phyloP scores from a whole-genome alignment of 768 basidiomycete species.

The Lactarius akahatsu region DNA sequence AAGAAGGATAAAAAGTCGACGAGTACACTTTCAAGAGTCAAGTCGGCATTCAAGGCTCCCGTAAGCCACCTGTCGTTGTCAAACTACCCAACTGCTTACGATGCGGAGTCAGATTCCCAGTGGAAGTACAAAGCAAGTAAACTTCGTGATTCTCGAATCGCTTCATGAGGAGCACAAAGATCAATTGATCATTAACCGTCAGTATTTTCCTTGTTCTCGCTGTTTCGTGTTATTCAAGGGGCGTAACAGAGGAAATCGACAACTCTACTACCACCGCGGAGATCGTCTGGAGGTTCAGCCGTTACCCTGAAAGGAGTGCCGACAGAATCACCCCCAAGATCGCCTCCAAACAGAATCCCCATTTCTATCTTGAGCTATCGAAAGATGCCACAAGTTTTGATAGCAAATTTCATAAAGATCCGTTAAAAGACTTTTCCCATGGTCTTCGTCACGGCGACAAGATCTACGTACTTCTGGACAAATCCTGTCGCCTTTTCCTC shows the following conservation, averaged over 20 bases:
- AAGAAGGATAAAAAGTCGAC: too few species aligned
- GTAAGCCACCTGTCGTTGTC: not conserved
- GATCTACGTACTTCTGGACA: not conserved
- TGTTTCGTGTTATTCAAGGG: not conserved
- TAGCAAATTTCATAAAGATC: not conserved
- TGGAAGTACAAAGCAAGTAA: not conserved
- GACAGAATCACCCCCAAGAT: not conserved
- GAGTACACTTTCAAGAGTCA: too few species aligned
- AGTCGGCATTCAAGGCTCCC: too few species aligned
- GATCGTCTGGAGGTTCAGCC: constrained; percentile 4
- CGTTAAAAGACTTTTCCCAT: not conserved
- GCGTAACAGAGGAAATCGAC: not conserved
- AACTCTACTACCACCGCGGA: not conserved
- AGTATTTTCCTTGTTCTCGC: not conserved
- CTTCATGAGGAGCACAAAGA: not conserved
- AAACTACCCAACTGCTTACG: not conserved
- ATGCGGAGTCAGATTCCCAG: not conserved
- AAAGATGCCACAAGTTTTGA: not conserved
- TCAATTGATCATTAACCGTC: not conserved
- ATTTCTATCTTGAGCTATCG: not conserved
- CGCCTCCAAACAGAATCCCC: not conserved
- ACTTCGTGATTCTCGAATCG: not conserved
- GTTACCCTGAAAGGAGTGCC: not conserved
- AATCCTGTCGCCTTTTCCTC: constrained; percentile 2
- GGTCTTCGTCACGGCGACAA: not conserved